phyloP scores from a whole-genome alignment of 2,329 filamentous ascomycete genomes.

The Teratosphaeria epicoccoides region DNA sequence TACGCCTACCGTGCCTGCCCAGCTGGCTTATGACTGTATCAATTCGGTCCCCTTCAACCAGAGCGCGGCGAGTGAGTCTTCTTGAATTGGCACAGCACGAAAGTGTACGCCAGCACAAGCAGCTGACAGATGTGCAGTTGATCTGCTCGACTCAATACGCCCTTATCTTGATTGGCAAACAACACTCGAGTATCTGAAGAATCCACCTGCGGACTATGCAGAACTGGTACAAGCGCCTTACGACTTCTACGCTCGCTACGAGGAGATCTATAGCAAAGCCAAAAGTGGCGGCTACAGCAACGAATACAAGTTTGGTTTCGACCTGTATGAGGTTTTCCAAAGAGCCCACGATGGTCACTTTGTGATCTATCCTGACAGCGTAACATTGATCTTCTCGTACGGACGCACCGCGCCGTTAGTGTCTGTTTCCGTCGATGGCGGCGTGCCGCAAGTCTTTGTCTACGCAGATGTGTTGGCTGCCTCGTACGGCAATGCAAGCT shows the following conservation, averaged over 20 bases:
- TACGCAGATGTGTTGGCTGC: conserved; percentile 38
- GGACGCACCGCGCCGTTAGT: conserved; percentile 42
- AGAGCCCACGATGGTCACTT: conserved; percentile 57
- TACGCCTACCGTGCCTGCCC: conserved; percentile 32
- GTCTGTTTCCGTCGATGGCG: conserved; percentile 52
- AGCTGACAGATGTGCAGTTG: conserved; percentile 20
- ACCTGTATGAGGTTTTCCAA: conserved; percentile 44
- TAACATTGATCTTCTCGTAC: conserved; percentile 43
- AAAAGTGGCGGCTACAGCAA: conserved; percentile 27
- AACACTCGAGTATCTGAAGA: conserved; percentile 33
- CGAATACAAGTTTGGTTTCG: conserved; percentile 38
- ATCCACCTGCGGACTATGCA: conserved; percentile 36
- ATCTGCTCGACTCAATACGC: conserved; percentile 32
- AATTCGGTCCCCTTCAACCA: conserved; percentile 37
- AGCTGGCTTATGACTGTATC: conserved; percentile 37
- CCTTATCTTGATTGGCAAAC: conserved; percentile 40
- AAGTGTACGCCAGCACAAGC: conserved; percentile 1
- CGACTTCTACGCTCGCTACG: conserved; percentile 31
- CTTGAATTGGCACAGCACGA: background rate
- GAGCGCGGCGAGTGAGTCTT: conserved; percentile 17
- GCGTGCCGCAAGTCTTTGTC: conserved; percentile 48
- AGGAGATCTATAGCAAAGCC: conserved; percentile 30
- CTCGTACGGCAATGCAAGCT: conserved; percentile 30
- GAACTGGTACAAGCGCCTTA: conserved; percentile 35
- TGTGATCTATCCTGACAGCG: conserved; percentile 43